A percentile compares a stretch with the other conserved stretches of the same genome.
Conservation (phyloP, 2,329 filamentous ascomycete genomes). For the Exophiala lecanii-corni region DNA sequence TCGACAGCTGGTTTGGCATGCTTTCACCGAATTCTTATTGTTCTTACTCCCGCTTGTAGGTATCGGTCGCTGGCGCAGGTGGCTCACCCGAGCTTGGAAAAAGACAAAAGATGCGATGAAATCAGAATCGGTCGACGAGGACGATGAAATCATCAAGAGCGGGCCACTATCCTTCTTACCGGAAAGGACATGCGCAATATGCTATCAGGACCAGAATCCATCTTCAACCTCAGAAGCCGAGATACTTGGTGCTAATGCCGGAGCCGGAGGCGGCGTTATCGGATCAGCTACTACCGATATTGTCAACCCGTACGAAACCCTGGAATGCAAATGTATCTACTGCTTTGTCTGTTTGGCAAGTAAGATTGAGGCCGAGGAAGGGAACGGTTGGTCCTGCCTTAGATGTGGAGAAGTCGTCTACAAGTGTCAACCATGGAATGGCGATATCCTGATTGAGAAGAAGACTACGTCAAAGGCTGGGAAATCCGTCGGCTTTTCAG, state of each 20-base stretch:
- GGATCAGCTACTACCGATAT: slow-evolving; percentile 89
- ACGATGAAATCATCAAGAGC: slow-evolving; percentile 50
- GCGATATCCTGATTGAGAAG: slow-evolving; percentile 64
- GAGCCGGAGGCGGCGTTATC: slow-evolving; percentile 73
- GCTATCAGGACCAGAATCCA: slow-evolving; percentile 88
- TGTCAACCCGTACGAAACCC: slow-evolving; percentile 90
- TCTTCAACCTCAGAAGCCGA: slow-evolving; percentile 67
- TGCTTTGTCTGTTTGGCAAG: slow-evolving; percentile 95
- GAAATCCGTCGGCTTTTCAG: slow-evolving; percentile 53
- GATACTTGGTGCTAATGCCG: slow-evolving; percentile 61
- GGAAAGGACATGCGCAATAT: slow-evolving; percentile 92
- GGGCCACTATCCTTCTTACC: slow-evolving; percentile 83
- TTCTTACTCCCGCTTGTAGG: slow-evolving; percentile 96
- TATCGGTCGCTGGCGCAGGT: slow-evolving; percentile 85
- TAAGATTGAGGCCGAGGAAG: slow-evolving; percentile 84
- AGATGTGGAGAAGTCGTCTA: slow-evolving; percentile 79
- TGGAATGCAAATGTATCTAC: slow-evolving; percentile 86
- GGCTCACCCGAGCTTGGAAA: slow-evolving; percentile 81
- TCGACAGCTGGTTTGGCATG: slow-evolving; percentile 96
- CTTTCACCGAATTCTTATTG: slow-evolving; percentile 98
- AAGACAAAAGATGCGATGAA: slow-evolving; percentile 66
- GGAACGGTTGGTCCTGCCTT: slow-evolving; percentile 88
- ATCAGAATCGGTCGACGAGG: slow-evolving; percentile 38
- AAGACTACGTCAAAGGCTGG: slow-evolving; percentile 36
- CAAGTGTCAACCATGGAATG: slow-evolving; percentile 85